Percentiles rank a stretch among this genome's conserved stretches.
Conservation (phyloP, 352 stramenopile genomes). For the Phytophthora palmivora region DNA sequence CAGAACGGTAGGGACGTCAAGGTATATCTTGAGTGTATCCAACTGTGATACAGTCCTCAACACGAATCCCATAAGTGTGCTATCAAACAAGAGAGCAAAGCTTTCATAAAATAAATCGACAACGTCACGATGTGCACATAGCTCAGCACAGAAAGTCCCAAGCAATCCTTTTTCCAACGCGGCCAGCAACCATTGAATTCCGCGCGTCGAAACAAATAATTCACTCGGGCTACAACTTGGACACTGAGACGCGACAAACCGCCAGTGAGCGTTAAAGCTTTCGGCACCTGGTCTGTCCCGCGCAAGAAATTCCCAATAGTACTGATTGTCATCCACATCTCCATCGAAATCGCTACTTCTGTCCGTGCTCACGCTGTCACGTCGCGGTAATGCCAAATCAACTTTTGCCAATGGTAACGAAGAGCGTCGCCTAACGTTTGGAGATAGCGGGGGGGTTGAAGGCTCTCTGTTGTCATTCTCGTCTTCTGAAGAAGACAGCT, state of each 20-base stretch:
- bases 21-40: slow-evolving; percentile 50
- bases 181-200: slow-evolving; percentile 74
- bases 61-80: slow-evolving; percentile 52
- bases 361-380: slow-evolving; percentile 32
- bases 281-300: slow-evolving; percentile 55
- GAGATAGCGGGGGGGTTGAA: slow-evolving; percentile 36
- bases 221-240: slow-evolving; percentile 59
- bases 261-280: slow-evolving; percentile 63
- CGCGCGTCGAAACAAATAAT: slow-evolving; percentile 72
- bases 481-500: slow-evolving; percentile 24
- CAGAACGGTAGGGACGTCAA: slow-evolving; percentile 64
- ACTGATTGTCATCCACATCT: slow-evolving; percentile 39
- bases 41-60: slow-evolving; percentile 58
- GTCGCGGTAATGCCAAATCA: slow-evolving; percentile 22
- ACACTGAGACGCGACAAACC: slow-evolving; percentile 63
- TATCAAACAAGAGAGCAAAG: slow-evolving; percentile 54
- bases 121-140: slow-evolving; percentile 50
- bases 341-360: slow-evolving; percentile 28
- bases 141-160: slow-evolving; percentile 60
- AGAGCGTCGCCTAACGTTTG: slow-evolving; percentile 19
- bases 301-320: slow-evolving; percentile 80
- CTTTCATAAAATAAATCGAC: slow-evolving; percentile 67
- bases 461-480: slow-evolving; percentile 22
- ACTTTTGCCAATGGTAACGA: slow-evolving; percentile 22
- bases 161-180: slow-evolving; percentile 69